A percentile compares a stretch with the other conserved stretches of the same genome.
Conservation (phyloP, 2,329 filamentous ascomycete species). For the Colletotrichum phormii region DNA sequence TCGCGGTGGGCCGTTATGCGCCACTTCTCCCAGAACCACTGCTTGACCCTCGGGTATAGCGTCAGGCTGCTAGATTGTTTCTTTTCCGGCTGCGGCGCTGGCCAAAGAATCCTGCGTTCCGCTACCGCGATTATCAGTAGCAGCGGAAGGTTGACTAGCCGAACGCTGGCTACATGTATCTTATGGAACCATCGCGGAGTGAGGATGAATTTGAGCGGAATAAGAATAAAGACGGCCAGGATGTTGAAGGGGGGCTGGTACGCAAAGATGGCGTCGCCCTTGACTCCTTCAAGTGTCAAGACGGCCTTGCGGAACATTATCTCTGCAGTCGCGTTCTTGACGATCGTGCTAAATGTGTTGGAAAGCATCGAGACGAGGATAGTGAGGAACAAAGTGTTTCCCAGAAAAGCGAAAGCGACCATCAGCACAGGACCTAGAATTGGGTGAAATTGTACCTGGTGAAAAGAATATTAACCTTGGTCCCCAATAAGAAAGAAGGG, state of each 20-base stretch:
- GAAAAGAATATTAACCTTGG: conserved; percentile 30
- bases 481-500: neutral
- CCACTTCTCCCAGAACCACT: conserved; percentile 74
- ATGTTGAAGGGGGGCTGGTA: conserved; percentile 89
- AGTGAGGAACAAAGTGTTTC: conserved; percentile 89
- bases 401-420: conserved; percentile 86
- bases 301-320: conserved; percentile 86
- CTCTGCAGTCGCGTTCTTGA: conserved; percentile 81
- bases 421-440: conserved; percentile 83
- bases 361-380: conserved; percentile 89
- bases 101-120: conserved; percentile 78
- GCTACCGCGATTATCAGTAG: conserved; percentile 77
- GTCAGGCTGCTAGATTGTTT: conserved; percentile 38
- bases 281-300: conserved; percentile 86
- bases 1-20: conserved; percentile 78
- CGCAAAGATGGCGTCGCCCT: conserved; percentile 84
- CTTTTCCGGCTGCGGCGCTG: conserved; percentile 36
- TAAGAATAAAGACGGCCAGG: conserved; percentile 77
- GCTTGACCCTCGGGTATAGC: conserved; percentile 44
- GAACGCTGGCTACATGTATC: conserved; percentile 82
- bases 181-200: conserved; percentile 91
- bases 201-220: conserved; percentile 82
- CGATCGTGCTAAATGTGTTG: conserved; percentile 85
- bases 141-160: conserved; percentile 79
- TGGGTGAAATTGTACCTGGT: conserved; percentile 77